Base-by-base conservation (phyloP, 2,329 filamentous ascomycete species). In the Microcyclospora pomicola region DNA sequence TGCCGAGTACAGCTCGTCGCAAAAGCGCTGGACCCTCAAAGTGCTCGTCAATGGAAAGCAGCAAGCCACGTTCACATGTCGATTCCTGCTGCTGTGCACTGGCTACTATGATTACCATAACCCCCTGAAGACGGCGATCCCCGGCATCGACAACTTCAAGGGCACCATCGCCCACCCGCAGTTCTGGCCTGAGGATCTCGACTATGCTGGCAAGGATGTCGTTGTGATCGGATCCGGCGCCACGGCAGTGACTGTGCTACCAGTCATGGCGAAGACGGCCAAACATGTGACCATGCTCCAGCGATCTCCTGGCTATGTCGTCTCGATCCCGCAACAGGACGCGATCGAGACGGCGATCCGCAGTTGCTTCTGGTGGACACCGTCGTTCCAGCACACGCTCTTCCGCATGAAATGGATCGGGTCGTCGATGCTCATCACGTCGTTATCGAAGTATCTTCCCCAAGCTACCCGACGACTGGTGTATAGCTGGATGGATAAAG, bases 161-260 rank as follows among this genome's bases (percentile, higher is more conserved):
- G 80, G 80, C 27, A 56, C 66, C 30, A 61, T 75, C 11, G 63
- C 82, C 2, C 80, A 84, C 44, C 80, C 81, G 1, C 80, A 85
- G 48, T 83, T 82, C 60, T 88, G 82, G 82, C 80, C 80, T 0
- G 63, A 78, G 39, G 67, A 76, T 34, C 61, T 82, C 30, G 71
- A 82, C 49, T 80, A 80, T 54, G 59, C 65, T 5, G 65, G 67
- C 55, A 84, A 86, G 59, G 72, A 73, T 33, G 66, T 88, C 15
- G 70, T 83, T 32, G 67, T 88, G 41, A 73, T 91, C 44, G 83
- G 83, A 12, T 80, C 73, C 12, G 85, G 85, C 6, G 84, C 84
- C 2, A 92, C 85, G 0, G 80, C 83, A 6, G 62, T 88, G 35
- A 91, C 84, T 0, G 67, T 93, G 1, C 57, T 92, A 2, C 85